phyloP scores from a whole-genome alignment of 2,329 filamentous ascomycete genomes.

The Talaromyces atroroseus region DNA sequence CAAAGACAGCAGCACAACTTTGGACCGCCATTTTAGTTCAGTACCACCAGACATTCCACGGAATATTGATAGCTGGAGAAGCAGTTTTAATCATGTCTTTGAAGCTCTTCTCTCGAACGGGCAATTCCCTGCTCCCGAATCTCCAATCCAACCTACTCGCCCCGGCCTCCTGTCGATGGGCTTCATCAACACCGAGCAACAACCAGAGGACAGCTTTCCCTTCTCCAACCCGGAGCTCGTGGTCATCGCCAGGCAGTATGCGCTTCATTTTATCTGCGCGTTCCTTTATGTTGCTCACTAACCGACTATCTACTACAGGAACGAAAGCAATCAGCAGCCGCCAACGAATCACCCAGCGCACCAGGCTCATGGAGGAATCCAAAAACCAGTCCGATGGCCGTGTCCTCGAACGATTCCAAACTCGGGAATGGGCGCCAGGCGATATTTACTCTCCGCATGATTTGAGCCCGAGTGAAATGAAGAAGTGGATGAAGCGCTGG shows the following conservation, averaged over 20 bases:
- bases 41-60: neutral
- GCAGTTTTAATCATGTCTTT: conserved; percentile 3
- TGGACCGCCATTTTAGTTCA: no score
- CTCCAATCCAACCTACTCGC: neutral
- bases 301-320: conserved; percentile 14
- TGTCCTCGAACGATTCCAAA: conserved; percentile 38
- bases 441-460: conserved; percentile 92
- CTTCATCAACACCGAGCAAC: conserved; percentile 1
- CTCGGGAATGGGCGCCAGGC: conserved; percentile 67
- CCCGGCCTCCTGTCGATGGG: conserved; percentile 10
- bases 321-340: conserved; percentile 19
- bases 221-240: conserved; percentile 1
- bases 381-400: conserved; percentile 32
- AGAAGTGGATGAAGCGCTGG: conserved; percentile 65
- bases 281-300: neutral
- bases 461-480: conserved; percentile 69
- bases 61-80: no score
- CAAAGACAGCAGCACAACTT: no score
- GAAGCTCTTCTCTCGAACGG: conserved; percentile 1
- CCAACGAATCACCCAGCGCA: conserved; percentile 27
- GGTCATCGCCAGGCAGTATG: conserved; percentile 1
- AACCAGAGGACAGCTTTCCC: conserved; percentile 2
- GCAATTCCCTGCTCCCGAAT: conserved; percentile 1
- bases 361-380: conserved; percentile 32
- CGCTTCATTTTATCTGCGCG: neutral